Percentiles rank a stretch among this genome's conserved stretches.
These are phyloP conservation scores for Cyanidium caldarium DNA, from an alignment of 23 red algal genomes.

Conservation along the genomic window DNA sequence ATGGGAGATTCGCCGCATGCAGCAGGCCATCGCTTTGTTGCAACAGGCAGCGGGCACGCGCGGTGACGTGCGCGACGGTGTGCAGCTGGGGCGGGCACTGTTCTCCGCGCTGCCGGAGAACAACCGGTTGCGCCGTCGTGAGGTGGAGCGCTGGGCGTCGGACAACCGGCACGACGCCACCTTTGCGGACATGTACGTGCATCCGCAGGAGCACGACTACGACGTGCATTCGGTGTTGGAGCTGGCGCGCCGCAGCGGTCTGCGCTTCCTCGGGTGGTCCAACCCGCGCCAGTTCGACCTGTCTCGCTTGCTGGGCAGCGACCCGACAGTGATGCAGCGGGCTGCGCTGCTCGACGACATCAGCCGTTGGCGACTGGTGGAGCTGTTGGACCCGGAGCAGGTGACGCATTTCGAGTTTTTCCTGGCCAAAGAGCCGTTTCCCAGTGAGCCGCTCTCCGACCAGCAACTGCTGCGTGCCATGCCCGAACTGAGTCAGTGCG, in stretches of 20 bases:
- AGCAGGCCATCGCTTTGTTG: conserved; percentile 57
- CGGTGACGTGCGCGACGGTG: conserved; percentile 66
- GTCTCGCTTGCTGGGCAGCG: conserved; percentile 36
- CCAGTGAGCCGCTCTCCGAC: conserved; percentile 17
- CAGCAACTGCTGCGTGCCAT: conserved; percentile 22
- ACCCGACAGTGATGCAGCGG: conserved; percentile 23
- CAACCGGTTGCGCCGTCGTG: conserved; percentile 59
- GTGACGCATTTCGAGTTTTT: conserved; percentile 98
- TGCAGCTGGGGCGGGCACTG: conserved; percentile 55
- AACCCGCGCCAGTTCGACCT: conserved; percentile 87
- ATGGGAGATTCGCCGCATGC: conserved; percentile 94
- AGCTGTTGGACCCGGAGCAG: conserved; percentile 75
- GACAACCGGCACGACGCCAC: conserved; percentile 90
- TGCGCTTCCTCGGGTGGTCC: conserved; percentile 68
- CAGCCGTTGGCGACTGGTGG: conserved; percentile 49
- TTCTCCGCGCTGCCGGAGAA: conserved; percentile 61
- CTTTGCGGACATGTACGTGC: conserved; percentile 99
- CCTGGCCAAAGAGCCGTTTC: conserved; percentile 33
- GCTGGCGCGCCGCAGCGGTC: conserved; percentile 36
- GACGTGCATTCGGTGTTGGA: conserved; percentile 49
- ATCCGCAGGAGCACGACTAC: conserved; percentile 92
- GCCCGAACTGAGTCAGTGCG: conserved; percentile 32
- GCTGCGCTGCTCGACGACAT: conserved; percentile 27
- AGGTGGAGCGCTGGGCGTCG: conserved; percentile 63
- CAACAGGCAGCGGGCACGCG: conserved; percentile 9